Evolutionary conservation across 441 rosid species (phyloP), one percentile per base, ranked within the genome.

Genomic region (Pelargonium myrrhifolium): DNA sequence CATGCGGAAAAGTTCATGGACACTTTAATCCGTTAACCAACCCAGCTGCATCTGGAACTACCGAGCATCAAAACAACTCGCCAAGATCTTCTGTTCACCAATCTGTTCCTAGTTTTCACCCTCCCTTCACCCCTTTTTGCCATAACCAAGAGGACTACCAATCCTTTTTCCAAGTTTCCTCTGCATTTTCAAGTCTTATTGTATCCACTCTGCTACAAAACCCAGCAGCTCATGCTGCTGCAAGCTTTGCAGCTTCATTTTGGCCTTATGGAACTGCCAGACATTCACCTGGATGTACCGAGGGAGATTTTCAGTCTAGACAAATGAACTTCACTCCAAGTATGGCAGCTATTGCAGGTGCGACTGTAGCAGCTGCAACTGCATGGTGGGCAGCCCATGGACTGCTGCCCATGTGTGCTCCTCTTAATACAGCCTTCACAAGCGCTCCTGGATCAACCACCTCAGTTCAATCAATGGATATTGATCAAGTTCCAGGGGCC

Each of bases 361-460:
- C 97, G 73, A 93, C 96, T 26, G 92, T 93, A 18, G 95, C 97
- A 43, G 98, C 97, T 71, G 99, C 97, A 78, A 86, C 92, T 71
- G 95, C 97, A 28, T 89, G 96, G 97, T 89, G 99, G 99, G 90
- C 92, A 37, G 90, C 99, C 65, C 95, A 93, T 70, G 99, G 99
- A 68, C 73, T 93, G 67, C 86, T 90, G 73, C 96, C 93, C 67
- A 71, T 86, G 53, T 89, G 97, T 78, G 79, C 96, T 71, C 89
- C 95, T 79, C 69, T 43, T 72, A 84, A 76, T 73, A 65, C 88
- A 66, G 80, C 82, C 71, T 85, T 85, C 67, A 71, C 78, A 45
- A 85, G 90, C 67, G 76, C 81, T 68, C 84, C 86, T 9, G 69
- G 79, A 72, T 76, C 87, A 67, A 72, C 82, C 43, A 65, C 82